Percentiles rank a stretch among this genome's conserved stretches.
phyloP scores from a whole-genome alignment of 2,329 filamentous ascomycete species.

The Ceratocystis ficicola region DNA sequence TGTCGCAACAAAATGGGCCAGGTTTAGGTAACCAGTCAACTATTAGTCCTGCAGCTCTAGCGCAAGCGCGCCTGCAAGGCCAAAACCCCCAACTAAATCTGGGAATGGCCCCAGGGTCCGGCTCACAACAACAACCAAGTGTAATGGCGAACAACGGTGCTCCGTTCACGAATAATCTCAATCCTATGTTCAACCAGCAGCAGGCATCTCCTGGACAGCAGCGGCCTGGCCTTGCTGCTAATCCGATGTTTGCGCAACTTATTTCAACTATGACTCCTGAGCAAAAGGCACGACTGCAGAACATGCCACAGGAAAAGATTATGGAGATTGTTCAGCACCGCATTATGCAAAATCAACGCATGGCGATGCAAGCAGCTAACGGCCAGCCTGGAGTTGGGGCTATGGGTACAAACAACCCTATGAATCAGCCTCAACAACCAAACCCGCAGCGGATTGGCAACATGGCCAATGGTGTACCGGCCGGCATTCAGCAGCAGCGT shows the following conservation, averaged over 20 bases:
- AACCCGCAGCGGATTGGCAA: constrained; percentile 19
- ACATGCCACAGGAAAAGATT: constrained; percentile 39
- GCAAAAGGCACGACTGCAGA: constrained; percentile 35
- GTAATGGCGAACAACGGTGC: constrained; percentile 36
- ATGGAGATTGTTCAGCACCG: constrained; percentile 32
- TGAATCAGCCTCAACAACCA: constrained; percentile 25
- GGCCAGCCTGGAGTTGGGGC: neutral
- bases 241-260: constrained; percentile 34
- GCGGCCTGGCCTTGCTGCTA: constrained; percentile 30
- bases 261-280: constrained; percentile 37
- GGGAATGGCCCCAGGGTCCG: constrained; percentile 21
- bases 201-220: constrained; percentile 32
- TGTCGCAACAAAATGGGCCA: neutral
- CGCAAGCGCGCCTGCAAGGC: constrained; percentile 4
- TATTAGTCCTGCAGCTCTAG: neutral
- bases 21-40: constrained; percentile 27
- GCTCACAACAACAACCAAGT: constrained; percentile 26
- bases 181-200: constrained; percentile 45
- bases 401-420: neutral
- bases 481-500: constrained; percentile 20
- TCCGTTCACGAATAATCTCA: constrained; percentile 40
- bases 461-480: constrained; percentile 4
- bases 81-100: constrained; percentile 8
- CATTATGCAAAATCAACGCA: neutral
- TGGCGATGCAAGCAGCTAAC: constrained; percentile 17